phyloP scores from a whole-genome alignment of 164 flowering plant genomes.

The Platanus orientalis region DNA sequence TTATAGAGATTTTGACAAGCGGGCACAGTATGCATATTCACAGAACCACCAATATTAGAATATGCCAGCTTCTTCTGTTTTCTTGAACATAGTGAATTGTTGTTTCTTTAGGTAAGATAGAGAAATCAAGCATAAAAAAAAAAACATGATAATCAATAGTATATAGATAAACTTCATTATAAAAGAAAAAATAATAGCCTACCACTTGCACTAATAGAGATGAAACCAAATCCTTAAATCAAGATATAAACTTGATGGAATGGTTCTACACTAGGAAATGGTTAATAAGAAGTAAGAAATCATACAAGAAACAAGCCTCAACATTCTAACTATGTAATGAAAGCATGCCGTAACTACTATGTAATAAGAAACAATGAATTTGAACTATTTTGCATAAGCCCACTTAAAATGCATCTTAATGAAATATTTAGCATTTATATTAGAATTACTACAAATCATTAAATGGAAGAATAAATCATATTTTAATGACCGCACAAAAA shows the following conservation, averaged over 20 bases:
- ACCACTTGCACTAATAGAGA: neutral
- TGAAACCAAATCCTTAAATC: neutral
- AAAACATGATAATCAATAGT: neutral
- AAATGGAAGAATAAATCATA: too few relatives aligned
- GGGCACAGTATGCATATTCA: slow-evolving; percentile 74
- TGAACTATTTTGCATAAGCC: neutral
- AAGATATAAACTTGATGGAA: neutral
- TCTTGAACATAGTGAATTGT: neutral
- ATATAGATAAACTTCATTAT: neutral
- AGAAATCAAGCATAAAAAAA: neutral
- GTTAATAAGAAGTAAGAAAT: neutral
- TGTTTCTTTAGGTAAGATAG: neutral
- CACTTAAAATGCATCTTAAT: too few relatives aligned
- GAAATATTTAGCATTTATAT: too few relatives aligned
- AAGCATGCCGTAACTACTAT: neutral
- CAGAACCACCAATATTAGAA: slow-evolving; percentile 12
- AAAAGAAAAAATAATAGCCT: too few relatives aligned
- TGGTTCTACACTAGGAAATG: neutral
- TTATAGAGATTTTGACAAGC: slow-evolving; percentile 91
- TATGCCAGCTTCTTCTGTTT: neutral
- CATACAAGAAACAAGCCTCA: neutral
- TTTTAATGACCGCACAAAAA: neutral
- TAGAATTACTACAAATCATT: too few relatives aligned
- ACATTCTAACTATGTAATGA: neutral
- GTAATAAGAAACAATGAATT: too few relatives aligned